Evolutionary conservation across 495 filamentous ascomycete species (phyloP).

Genomic region (Trichoderma erinaceum): DNA sequence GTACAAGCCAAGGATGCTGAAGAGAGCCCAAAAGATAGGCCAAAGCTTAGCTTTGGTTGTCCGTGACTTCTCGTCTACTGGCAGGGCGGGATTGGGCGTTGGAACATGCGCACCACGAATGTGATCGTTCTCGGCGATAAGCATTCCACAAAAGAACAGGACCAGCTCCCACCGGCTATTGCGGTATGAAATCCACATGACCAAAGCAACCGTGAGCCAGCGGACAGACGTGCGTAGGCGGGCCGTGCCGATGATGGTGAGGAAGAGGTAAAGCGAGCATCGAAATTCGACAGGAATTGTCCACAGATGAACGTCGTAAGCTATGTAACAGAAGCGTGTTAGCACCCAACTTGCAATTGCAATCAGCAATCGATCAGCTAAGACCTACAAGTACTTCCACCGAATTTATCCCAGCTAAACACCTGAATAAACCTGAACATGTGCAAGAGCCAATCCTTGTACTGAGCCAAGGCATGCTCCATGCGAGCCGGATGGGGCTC

Average conservation of each 20-base stretch:
- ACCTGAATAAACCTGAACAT: conserved; percentile 36
- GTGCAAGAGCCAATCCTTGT: conserved; percentile 29
- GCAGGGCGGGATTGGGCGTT: conserved; percentile 18
- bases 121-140: conserved; percentile 36
- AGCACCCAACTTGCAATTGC: conserved; percentile 38
- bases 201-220: conserved; percentile 21
- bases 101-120: conserved; percentile 26
- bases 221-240: conserved; percentile 26
- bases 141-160: conserved; percentile 36
- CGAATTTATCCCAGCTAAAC: conserved; percentile 35
- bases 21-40: conserved; percentile 21
- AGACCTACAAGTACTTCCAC: conserved; percentile 32
- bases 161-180: conserved; percentile 39
- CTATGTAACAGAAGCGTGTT: conserved; percentile 36
- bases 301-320: conserved; percentile 64
- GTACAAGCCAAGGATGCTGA: conserved; percentile 32
- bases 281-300: conserved; percentile 69
- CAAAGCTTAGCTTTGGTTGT: neutral
- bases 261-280: conserved; percentile 58
- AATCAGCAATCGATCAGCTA: conserved; percentile 34
- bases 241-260: conserved; percentile 46
- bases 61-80: conserved; percentile 21
- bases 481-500: conserved; percentile 34
- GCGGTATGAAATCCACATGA: conserved; percentile 30
- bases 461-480: conserved; percentile 23